Conservation (phyloP, 1,139 yeast genomes). For the Schwanniomyces etchellsii region DNA sequence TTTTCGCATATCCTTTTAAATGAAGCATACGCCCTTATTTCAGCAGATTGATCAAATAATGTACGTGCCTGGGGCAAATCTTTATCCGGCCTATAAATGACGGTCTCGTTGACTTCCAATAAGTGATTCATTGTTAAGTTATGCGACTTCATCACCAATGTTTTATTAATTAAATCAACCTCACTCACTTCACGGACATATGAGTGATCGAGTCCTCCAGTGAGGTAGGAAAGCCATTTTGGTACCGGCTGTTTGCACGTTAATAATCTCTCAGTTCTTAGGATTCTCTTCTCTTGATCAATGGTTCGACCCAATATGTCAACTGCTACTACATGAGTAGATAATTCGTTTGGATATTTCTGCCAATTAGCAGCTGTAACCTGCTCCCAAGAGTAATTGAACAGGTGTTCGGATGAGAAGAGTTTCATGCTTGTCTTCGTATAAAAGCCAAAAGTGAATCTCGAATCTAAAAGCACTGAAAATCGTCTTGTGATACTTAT, state of each 20-base stretch:
- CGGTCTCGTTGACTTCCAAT: conserved; percentile 80
- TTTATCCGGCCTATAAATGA: conserved; percentile 67
- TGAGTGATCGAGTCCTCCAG: conserved; percentile 71
- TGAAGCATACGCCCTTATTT: conserved; percentile 79
- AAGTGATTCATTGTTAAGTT: conserved; percentile 79
- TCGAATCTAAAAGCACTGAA: too few species aligned
- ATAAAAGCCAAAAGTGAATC: too few species aligned
- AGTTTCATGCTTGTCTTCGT: conserved; percentile 62
- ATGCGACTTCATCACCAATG: conserved; percentile 75
- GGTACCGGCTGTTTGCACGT: conserved; percentile 90
- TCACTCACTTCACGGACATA: conserved; percentile 88
- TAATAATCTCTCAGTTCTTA: conserved; percentile 81
- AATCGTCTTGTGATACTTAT: too few species aligned
- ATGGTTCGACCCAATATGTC: conserved; percentile 76
- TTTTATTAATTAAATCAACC: conserved; percentile 61
- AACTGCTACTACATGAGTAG: conserved; percentile 93
- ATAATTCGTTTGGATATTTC: conserved; percentile 88
- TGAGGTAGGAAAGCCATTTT: conserved; percentile 65
- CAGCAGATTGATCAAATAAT: conserved; percentile 73
- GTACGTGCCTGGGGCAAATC: conserved; percentile 48
- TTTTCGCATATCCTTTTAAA: conserved; percentile 68
- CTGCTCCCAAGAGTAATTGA: conserved; percentile 86
- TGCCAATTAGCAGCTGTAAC: conserved; percentile 97
- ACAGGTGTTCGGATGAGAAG: conserved; percentile 62
- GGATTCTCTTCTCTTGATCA: conserved; percentile 46